These are phyloP conservation scores for Athelia psychrophila DNA, from an alignment of 1,284 basidiomycete species.

Conservation along the genomic window DNA sequence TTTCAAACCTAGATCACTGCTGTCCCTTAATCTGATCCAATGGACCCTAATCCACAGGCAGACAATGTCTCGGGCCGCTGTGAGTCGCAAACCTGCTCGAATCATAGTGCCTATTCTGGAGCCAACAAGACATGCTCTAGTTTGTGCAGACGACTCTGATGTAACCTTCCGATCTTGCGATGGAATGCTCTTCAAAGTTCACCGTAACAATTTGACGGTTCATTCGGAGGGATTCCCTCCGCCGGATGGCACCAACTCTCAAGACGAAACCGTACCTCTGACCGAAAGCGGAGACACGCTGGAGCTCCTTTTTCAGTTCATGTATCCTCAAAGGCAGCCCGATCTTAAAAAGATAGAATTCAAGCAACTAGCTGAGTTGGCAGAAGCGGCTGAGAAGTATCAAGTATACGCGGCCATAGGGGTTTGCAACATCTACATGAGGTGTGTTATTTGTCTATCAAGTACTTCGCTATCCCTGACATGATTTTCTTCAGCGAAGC, in stretches of 20 bases:
- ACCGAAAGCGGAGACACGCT: constrained; percentile 9
- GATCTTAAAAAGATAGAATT: constrained; percentile 7
- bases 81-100: no score
- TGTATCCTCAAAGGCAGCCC: constrained; percentile 11
- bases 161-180: neutral
- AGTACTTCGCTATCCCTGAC: neutral
- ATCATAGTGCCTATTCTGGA: no score
- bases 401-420: constrained; percentile 12
- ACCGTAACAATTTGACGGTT: neutral
- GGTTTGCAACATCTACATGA: constrained; percentile 4
- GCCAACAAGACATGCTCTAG: neutral
- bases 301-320: constrained; percentile 13
- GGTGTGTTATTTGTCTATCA: constrained; percentile 5
- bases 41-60: no score
- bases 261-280: constrained; percentile 8
- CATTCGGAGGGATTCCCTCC: neutral
- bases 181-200: neutral
- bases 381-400: constrained; percentile 20
- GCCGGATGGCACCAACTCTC: neutral
- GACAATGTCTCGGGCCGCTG: no score
- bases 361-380: constrained; percentile 2
- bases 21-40: no score
- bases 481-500: neutral
- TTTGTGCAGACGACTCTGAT: neutral
- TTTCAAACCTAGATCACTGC: no score